A percentile compares a stretch with the other conserved stretches of the same genome.
phyloP scores from a whole-genome alignment of 345 rosid species.

The Excoecaria agallocha region DNA sequence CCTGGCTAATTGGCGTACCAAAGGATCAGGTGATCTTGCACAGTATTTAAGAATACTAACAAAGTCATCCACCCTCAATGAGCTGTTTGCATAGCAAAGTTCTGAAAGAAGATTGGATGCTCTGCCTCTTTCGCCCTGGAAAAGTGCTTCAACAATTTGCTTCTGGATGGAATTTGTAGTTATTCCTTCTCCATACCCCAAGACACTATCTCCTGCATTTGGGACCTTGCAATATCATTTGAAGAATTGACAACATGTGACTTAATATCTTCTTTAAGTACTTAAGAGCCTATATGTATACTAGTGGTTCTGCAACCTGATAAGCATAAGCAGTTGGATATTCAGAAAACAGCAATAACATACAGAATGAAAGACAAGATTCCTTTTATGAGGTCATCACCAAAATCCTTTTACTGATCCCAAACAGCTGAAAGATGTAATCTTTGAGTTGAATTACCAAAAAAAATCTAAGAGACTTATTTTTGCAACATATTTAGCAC shows the following conservation, averaged over 20 bases:
- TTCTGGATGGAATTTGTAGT: constrained; percentile 30
- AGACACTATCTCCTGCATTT: constrained; percentile 34
- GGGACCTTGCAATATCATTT: constrained; percentile 8
- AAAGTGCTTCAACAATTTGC: constrained; percentile 66
- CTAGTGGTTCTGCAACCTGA: neutral
- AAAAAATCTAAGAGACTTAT: neutral
- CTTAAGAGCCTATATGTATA: neutral
- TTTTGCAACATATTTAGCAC: neutral
- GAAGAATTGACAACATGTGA: neutral
- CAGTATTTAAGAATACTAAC: constrained; percentile 55
- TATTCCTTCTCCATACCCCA: constrained; percentile 26
- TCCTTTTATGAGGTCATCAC: neutral
- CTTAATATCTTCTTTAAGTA: neutral
- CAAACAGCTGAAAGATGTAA: neutral
- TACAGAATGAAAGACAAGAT: neutral
- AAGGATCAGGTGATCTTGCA: constrained; percentile 64
- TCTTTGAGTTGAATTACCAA: neutral
- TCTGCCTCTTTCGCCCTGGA: constrained; percentile 51
- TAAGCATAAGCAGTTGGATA: neutral
- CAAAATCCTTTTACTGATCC: neutral
- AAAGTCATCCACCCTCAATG: constrained; percentile 45
- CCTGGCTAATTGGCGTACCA: constrained; percentile 47
- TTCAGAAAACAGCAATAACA: neutral
- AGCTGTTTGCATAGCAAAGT: constrained; percentile 31
- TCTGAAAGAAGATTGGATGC: constrained; percentile 62